These are phyloP conservation scores for Pythium pyrilobum DNA, from an alignment of 352 stramenopile species.

Conservation along the genomic window DNA sequence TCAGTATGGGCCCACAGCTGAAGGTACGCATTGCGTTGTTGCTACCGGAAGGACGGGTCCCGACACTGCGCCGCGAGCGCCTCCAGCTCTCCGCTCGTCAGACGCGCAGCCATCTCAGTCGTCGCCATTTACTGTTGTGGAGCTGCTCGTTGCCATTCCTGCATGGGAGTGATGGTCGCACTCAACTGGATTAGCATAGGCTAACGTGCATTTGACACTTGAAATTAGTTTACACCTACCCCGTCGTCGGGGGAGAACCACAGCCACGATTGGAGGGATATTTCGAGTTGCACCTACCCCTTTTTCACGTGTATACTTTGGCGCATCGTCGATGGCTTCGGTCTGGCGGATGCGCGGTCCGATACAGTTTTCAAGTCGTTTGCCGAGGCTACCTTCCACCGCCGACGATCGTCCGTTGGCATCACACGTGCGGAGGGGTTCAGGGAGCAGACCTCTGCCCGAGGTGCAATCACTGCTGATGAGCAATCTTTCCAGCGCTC, in stretches of 20 bases:
- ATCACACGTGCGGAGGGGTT: conserved; percentile 1
- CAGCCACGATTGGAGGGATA: no score
- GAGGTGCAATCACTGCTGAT: background rate
- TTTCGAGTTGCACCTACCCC: conserved; percentile 9
- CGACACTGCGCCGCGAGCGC: conserved; percentile 49
- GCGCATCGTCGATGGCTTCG: background rate
- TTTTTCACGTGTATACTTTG: background rate
- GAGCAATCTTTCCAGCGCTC: background rate
- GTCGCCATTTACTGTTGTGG: conserved; percentile 2
- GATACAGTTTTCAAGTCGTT: conserved; percentile 14
- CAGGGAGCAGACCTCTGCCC: background rate
- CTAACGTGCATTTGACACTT: background rate
- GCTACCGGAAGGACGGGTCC: conserved; percentile 43
- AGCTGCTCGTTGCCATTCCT: conserved; percentile 17
- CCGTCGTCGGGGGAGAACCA: no score
- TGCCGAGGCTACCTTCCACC: conserved; percentile 6
- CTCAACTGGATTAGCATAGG: conserved; percentile 1
- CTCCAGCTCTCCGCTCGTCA: conserved; percentile 31
- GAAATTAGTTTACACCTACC: background rate
- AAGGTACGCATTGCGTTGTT: no score
- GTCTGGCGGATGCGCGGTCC: background rate
- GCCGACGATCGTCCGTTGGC: background rate
- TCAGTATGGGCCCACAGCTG: background rate
- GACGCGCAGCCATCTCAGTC: conserved; percentile 1
- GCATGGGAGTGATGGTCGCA: conserved; percentile 17